Evolutionary conservation across 73 alveolate genomes (phyloP), one percentile per base, ranked within the genome.

Genomic region (Paramecium caudatum): DNA sequence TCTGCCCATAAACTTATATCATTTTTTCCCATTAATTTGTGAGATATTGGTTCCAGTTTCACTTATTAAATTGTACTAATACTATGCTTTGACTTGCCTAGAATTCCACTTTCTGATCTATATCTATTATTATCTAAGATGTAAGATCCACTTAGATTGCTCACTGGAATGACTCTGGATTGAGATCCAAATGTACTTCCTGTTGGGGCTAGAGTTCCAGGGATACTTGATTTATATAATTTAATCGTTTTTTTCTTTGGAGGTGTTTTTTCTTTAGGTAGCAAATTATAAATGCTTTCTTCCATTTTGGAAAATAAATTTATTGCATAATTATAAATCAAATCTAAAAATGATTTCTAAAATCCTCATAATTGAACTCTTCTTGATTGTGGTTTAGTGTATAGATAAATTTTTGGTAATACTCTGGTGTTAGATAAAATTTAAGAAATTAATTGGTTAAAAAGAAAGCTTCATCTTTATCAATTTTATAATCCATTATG

Each of bases 321-420:
- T 74, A n/a, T n/a, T n/a, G n/a, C n/a, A n/a, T n/a, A 23, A 55
- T 55, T 32, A 65, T 32, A 25, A 33, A 55, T 86, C 84, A 36
- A 16, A 86, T 39, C 65, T 55, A 86, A 62, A 63, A 86, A 27
- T 47, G 46, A 33, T 37, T 34, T 45, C 74, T 86, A 36, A 94
- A 94, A 21, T 83, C 82, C 41, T 95, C 96, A 88, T 90, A 93
- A 80, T 94, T 91, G 82, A 95, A 95, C 25, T 91, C 49, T 1
- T 90, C 46, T 15, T 94, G 94, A n/a, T 63, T 37, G 25, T 94
- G 95, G 61, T 95, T 95, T 41, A 95, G 94, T 37, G 68, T 50
- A 23, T 85, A 74, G n/a, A 95, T 93, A 13, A 16, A 74, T 19
- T 95, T 94, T 55, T 86, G 92, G 41, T 94, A 47, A 3, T 91